These are phyloP conservation scores for Beauveria australis DNA, from an alignment of 2,329 filamentous ascomycete genomes.

Conservation along the genomic window DNA sequence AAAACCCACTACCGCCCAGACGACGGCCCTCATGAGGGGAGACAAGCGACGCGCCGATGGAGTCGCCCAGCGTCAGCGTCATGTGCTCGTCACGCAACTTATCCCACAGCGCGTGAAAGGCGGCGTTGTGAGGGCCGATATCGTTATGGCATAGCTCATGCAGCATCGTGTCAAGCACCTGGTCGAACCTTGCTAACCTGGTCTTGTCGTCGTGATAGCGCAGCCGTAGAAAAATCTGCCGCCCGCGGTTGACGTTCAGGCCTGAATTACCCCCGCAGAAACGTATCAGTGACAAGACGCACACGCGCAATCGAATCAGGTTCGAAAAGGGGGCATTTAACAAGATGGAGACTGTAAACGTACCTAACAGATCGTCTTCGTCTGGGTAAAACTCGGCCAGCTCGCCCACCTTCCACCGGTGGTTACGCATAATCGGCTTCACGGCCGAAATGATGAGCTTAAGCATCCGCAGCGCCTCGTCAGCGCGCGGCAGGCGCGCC, in stretches of 20 bases:
- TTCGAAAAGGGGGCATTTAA: not conserved
- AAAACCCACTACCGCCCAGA: conserved; percentile 51
- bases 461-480: conserved; percentile 51
- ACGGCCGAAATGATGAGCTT: conserved; percentile 80
- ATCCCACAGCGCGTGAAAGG: conserved; percentile 83
- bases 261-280: conserved; percentile 31
- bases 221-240: conserved; percentile 74
- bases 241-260: conserved; percentile 68
- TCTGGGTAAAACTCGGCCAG: conserved; percentile 81
- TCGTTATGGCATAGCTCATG: conserved; percentile 90
- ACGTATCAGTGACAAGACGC: too few species aligned
- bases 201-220: conserved; percentile 65
- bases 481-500: conserved; percentile 35
- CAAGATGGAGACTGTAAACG: not conserved
- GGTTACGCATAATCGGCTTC: conserved; percentile 89
- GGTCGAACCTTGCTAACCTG: conserved; percentile 73
- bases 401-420: conserved; percentile 69
- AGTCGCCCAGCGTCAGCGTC: conserved; percentile 68
- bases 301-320: too few species aligned
- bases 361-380: conserved; percentile 64
- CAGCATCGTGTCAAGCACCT: conserved; percentile 82
- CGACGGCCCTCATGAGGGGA: conserved; percentile 58
- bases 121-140: conserved; percentile 70
- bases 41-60: conserved; percentile 84
- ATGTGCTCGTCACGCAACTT: conserved; percentile 82